Base-by-base conservation (phyloP, 805 yeast genomes). In the Pichia rugopelliculosa region DNA sequence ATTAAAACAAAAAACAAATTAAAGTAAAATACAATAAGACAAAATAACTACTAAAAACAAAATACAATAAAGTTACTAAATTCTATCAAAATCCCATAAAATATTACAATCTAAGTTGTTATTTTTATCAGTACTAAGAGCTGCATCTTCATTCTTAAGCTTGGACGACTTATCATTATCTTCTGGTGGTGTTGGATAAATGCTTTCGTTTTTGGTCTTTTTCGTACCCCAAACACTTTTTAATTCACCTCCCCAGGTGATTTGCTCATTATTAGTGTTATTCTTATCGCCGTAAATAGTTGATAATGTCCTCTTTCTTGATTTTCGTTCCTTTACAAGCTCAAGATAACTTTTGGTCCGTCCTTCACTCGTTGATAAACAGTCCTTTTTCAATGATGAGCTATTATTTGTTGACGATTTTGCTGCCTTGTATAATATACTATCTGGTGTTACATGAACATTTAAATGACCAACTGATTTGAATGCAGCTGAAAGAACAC, bases 401-500 rank as follows among this genome's bases (percentile, higher is more conserved):
- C 18, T 36, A 36, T 10, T 36, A 4, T 18, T 36, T 2, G 23
- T 10, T n/a, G 18, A 2, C 15, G n/a, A 13, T 13, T 27, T 27
- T 13, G n/a, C 17, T 27, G 33, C 6, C 6, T 34, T 17, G 4
- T 13, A 36, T 18, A 30, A 36, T 13, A 36, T 18, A 18, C 18
- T 20, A 36, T 36, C 22, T 6, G 49, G 49, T 20, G 49, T 37
- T 12, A 43, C 20, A n/a, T 41, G 24, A 18, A 42, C 27, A 34
- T 48, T 48, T n/a, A 40, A 6, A 20, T 40, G 34, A 2, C 9
- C 3, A 22, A 40, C 36, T 7, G 50, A 39, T 15, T 66, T 65
- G 57, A 77, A 76, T 0, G 78, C 72, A 7, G 75, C 67, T 1
- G 68, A 51, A 18, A 77, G 65, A 13, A 74, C 72, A 17, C 60